These are phyloP conservation scores for Geotrichum siamense DNA, from an alignment of 1,139 yeast species.

Conservation along the genomic window DNA sequence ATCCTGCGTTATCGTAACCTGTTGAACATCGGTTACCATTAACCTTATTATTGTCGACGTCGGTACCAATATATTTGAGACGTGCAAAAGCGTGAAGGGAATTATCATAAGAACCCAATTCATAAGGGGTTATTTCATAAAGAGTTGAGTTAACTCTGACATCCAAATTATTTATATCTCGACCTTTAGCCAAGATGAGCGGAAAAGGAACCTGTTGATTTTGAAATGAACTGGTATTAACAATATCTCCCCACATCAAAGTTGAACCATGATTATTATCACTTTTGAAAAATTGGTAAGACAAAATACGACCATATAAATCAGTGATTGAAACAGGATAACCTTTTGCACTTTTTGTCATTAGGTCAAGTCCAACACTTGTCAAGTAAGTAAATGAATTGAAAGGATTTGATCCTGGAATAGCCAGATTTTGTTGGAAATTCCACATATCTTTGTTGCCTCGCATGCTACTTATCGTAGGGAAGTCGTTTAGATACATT, in stretches of 20 bases:
- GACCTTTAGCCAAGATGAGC: slow-evolving; percentile 66
- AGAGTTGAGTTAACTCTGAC: slow-evolving; percentile 60
- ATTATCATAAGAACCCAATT: slow-evolving; percentile 87
- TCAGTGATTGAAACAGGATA: slow-evolving; percentile 65
- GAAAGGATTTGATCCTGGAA: slow-evolving; percentile 9
- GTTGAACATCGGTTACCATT: slow-evolving; percentile 40
- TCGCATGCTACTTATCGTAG: slow-evolving; percentile 52
- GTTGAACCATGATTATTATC: slow-evolving; percentile 48
- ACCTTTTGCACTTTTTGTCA: slow-evolving; percentile 60
- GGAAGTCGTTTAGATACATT: slow-evolving; percentile 70
- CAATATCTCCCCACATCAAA: slow-evolving; percentile 57
- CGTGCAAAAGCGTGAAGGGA: slow-evolving; percentile 60
- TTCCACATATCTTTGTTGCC: slow-evolving; percentile 59
- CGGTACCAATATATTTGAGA: slow-evolving; percentile 65
- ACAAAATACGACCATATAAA: slow-evolving; percentile 80
- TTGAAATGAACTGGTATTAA: slow-evolving; percentile 44
- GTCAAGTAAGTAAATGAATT: slow-evolving; percentile 45
- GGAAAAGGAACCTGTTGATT: slow-evolving; percentile 76
- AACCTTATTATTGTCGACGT: slow-evolving; percentile 47
- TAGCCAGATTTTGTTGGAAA: slow-evolving; percentile 39
- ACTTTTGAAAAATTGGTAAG: slow-evolving; percentile 52
- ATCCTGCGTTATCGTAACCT: slow-evolving; percentile 69
- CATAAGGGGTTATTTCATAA: slow-evolving; percentile 74
- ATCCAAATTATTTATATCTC: slow-evolving; percentile 50
- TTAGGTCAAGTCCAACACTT: slow-evolving; percentile 42